Base-by-base conservation (phyloP, 176 grass and related monocot genomes). In the Rhynchospora pubera region DNA sequence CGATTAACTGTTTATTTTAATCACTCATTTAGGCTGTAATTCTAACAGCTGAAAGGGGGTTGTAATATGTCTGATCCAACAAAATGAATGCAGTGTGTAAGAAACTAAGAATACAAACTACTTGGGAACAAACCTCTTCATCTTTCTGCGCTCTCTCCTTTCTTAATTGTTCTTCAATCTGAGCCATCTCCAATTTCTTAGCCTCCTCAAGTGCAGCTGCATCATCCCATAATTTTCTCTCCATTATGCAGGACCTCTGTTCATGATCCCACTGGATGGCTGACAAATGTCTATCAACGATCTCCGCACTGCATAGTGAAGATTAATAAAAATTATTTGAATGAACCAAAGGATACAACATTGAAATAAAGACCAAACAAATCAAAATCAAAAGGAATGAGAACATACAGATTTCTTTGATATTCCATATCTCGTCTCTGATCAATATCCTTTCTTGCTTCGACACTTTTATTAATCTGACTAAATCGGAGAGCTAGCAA, bases 181-280 rank as follows among this genome's bases (percentile, higher is more conserved):
- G 45, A 63, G 87, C 79, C 81, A 87, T 88, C 30, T 94, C 93
- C 81, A 84, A 85, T 79, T 80, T 94, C 87, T 93, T 94, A 63
- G 92, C 89, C 85, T 98, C 90, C 85, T 91, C 92, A 91, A 91
- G 52, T 26, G 79, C 79, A 86, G 92, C 89, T 62, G 96, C 92
- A 84, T 94, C 92, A 88, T 94, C 90, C 86, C 84, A 94, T 90
- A 98, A 91, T 93, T 85, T 89, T 58, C 89, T 86, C 86, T 98
- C 92, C 44, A 92, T 85, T 77, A 93, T 93, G 77, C 88, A 87
- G 47, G 92, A 93, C 88, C 85, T 91, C 79, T 98, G 92, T 81
- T 93, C 92, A 85, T 94, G 87, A 85, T 94, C 92, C 78, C 82
- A 94, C 93, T 93, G 89, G 16, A 98, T 78, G 15, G 85, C 82